Conservation (phyloP, 2,329 filamentous ascomycete genomes). For the Pyrenophora teres region DNA sequence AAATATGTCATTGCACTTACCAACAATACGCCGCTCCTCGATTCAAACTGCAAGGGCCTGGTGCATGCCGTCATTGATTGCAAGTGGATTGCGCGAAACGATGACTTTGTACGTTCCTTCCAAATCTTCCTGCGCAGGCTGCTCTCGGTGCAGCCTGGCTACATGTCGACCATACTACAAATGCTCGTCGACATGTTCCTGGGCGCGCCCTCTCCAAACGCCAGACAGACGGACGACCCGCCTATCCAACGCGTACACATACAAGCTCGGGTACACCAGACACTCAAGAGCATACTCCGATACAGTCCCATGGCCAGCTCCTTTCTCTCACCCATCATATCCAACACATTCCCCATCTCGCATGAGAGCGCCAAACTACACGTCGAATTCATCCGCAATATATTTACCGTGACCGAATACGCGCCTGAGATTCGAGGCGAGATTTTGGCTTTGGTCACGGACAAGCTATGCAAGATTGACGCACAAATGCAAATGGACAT, state of each 20-base stretch:
- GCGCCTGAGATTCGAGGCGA: slow-evolving; percentile 77
- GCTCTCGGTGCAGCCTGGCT: slow-evolving; percentile 80
- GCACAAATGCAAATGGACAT: slow-evolving; percentile 93
- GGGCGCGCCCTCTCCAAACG: slow-evolving; percentile 59
- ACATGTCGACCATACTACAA: slow-evolving; percentile 72
- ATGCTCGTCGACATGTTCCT: slow-evolving; percentile 83
- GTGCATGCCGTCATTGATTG: slow-evolving; percentile 63
- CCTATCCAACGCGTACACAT: slow-evolving; percentile 67
- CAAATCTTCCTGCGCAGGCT: slow-evolving; percentile 64
- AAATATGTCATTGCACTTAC: slow-evolving; percentile 65
- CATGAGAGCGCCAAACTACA: slow-evolving; percentile 79
- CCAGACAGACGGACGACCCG: slow-evolving; percentile 59
- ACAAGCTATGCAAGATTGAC: slow-evolving; percentile 89
- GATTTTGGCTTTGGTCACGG: slow-evolving; percentile 80
- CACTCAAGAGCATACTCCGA: slow-evolving; percentile 74
- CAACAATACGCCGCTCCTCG: slow-evolving; percentile 60
- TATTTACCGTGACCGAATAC: slow-evolving; percentile 77
- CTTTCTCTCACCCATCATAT: slow-evolving; percentile 69
- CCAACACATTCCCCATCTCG: slow-evolving; percentile 73
- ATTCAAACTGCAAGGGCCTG: slow-evolving; percentile 61
- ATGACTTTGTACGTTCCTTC: slow-evolving; percentile 62
- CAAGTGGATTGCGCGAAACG: slow-evolving; percentile 66
- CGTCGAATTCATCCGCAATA: slow-evolving; percentile 84
- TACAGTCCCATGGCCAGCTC: slow-evolving; percentile 80
- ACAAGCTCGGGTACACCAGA: slow-evolving; percentile 74